Evolutionary conservation across 192 early-diverging fungal species (phyloP).

Genomic region (Dissophora ornata): DNA sequence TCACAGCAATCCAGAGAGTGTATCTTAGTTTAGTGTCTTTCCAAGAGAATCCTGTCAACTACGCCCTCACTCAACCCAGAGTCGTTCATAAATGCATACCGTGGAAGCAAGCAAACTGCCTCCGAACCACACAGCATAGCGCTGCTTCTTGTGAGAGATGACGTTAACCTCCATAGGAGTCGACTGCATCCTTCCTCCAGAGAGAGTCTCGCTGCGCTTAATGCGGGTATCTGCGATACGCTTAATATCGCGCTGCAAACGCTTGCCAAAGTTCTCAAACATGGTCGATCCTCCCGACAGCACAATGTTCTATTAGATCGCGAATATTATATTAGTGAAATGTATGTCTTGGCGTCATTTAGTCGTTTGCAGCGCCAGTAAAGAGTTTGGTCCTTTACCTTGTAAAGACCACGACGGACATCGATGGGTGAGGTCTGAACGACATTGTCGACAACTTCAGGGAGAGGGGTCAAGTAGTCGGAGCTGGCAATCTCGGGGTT

Average conservation of each 20-base stretch:
- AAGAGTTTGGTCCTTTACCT: constrained; percentile 60
- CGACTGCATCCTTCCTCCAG: constrained; percentile 74
- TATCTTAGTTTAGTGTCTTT: no score
- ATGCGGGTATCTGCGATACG: constrained; percentile 82
- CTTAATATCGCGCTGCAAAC: constrained; percentile 96
- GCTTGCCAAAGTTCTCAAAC: constrained; percentile 97
- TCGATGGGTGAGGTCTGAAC: constrained; percentile 98
- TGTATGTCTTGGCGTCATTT: no score
- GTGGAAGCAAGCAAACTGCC: constrained; percentile 94
- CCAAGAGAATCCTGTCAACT: no score
- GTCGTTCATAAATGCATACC: no score
- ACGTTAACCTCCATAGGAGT: constrained; percentile 96
- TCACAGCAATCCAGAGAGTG: no score
- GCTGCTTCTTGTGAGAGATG: constrained; percentile 97
- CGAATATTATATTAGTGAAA: no score
- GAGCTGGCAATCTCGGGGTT: constrained; percentile 98
- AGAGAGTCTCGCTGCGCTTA: constrained; percentile 78
- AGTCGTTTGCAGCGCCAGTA: no score
- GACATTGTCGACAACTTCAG: constrained; percentile 95
- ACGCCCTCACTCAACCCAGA: no score
- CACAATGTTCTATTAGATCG: constrained; percentile 91
- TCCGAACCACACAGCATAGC: constrained; percentile 99
- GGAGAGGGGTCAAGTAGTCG: constrained; percentile 95
- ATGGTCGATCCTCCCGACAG: constrained; percentile 98
- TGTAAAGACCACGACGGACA: constrained; percentile 95